phyloP scores from a whole-genome alignment of 106 monocot species.

The Dendrobium nobile region DNA sequence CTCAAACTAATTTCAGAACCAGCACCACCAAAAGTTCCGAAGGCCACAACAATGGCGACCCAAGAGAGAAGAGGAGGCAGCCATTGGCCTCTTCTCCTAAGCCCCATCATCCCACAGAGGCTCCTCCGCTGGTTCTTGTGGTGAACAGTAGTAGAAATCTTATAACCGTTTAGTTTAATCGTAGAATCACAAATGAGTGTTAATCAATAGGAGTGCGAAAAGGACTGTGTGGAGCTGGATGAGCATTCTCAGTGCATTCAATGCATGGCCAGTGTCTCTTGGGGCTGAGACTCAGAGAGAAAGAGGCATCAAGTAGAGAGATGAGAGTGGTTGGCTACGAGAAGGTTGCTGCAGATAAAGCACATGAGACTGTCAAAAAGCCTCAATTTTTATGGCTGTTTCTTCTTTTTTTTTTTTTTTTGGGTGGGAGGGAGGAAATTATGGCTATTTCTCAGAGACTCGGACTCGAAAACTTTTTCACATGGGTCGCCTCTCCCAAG shows the following conservation, averaged over 20 bases:
- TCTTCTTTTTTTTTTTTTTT: too few species aligned
- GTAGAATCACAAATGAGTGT: neutral
- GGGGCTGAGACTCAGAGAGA: neutral
- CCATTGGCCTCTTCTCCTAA: constrained; percentile 14
- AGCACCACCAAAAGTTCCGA: constrained; percentile 14
- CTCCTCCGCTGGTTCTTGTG: neutral
- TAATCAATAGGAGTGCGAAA: neutral
- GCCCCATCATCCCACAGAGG: constrained; percentile 8
- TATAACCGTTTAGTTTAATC: neutral
- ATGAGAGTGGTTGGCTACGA: constrained; percentile 25
- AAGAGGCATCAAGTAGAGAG: neutral
- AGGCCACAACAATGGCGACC: neutral
- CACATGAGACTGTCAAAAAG: constrained; percentile 28
- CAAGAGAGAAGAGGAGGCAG: constrained; percentile 12
- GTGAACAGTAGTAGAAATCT: neutral
- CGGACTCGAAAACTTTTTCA: too few species aligned
- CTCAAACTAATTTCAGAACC: constrained; percentile 16
- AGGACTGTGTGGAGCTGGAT: neutral
- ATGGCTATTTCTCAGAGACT: too few species aligned
- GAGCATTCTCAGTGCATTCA: neutral
- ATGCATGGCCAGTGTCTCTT: neutral
- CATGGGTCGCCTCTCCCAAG: too few species aligned
- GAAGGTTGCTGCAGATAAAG: constrained; percentile 24
- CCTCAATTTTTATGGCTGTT: too few species aligned
- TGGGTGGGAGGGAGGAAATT: too few species aligned